Evolutionary conservation across 768 basidiomycete species (phyloP).

Genomic region (Lentinula raphanica): DNA sequence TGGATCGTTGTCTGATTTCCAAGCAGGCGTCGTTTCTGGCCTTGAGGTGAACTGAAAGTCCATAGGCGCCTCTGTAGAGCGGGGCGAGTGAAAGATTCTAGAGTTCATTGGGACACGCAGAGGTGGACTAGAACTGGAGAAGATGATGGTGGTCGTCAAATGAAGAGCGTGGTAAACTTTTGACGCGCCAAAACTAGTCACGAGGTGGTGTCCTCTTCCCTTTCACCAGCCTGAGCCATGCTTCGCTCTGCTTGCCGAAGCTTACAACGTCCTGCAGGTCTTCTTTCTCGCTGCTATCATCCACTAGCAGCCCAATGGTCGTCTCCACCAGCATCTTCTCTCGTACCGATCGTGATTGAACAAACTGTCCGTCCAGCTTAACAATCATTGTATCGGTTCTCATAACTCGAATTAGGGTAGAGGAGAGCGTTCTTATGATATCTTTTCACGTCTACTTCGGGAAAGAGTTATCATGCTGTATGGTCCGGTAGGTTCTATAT

Average conservation of each 20-base stretch:
- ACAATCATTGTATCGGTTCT: constrained; percentile 7
- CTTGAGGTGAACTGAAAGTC: constrained; percentile 83
- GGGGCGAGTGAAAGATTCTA: constrained; percentile 22
- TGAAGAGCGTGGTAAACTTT: not conserved
- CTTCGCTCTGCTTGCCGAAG: constrained; percentile 22
- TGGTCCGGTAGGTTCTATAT: constrained; percentile 63
- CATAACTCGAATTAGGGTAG: constrained; percentile 49
- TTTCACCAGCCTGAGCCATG: constrained; percentile 15
- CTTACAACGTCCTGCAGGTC: constrained; percentile 10
- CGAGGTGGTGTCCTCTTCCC: constrained; percentile 8
- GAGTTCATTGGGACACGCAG: constrained; percentile 1
- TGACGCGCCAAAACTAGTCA: constrained; percentile 18
- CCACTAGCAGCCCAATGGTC: constrained; percentile 43
- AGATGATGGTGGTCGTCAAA: constrained; percentile 18
- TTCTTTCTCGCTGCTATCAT: constrained; percentile 34
- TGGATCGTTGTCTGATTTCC: constrained; percentile 31
- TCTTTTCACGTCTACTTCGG: constrained; percentile 87
- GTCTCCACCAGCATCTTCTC: constrained; percentile 28
- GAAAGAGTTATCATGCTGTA: constrained; percentile 96
- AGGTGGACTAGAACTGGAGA: constrained; percentile 12
- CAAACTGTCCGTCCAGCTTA: not conserved
- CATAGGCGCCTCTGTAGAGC: constrained; percentile 83
- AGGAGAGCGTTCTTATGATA: constrained; percentile 90
- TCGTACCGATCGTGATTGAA: constrained; percentile 9
- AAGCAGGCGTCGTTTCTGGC: constrained; percentile 26